Evolutionary conservation across 345 rosid species (phyloP), one percentile per base, ranked within the genome.

Genomic region (Hibiscus trionum): DNA sequence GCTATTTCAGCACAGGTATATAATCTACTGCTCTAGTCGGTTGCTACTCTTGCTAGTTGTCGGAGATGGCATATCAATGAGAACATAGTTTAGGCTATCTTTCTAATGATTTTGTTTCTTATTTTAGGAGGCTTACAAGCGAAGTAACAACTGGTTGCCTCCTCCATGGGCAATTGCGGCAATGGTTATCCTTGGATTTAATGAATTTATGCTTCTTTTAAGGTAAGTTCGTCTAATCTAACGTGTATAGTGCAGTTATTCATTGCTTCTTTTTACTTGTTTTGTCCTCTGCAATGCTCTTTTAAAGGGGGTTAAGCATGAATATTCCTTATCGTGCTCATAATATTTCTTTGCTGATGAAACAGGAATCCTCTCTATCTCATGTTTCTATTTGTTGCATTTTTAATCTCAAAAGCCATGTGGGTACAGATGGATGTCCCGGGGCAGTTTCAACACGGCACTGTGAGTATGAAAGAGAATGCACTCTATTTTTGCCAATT

Each of bases 341-440:
- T 67, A 50, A 55, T 68, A 39, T 74, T 70, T 72, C 72, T 67
- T 72, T 74, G 60, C 56, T 73, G 31, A 37, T 75, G 82, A n/a
- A 77, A 75, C 91, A 90, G 91, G 93, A 90, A 90, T 79, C 96
- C 96, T 59, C 75, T 90, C 69, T 88, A 88, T 77, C 88, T 90
- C 57, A 59, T 90, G 84, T 69, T 84, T 72, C 72, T 90, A 26
- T 88, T 88, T 8, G 81, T 90, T 74, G 84, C 58, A 21, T 86
- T 60, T 81, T 75, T 90, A 69, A 75, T 90, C 56, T 82, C 84
- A 8, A 90, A 83, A 82, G 93, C 96, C 70, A 78, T 90, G 44
- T 88, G 90, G 93, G 88, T 90, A 73, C 91, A 90, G 74, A 78
- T 88, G 86, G 90, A 90, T 69, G 44, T 90, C 49, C 68, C 84